A percentile compares a stretch with the other conserved stretches of the same genome.
Conservation (phyloP, 2,329 filamentous ascomycete genomes). For the Leptographium radiaticola region DNA sequence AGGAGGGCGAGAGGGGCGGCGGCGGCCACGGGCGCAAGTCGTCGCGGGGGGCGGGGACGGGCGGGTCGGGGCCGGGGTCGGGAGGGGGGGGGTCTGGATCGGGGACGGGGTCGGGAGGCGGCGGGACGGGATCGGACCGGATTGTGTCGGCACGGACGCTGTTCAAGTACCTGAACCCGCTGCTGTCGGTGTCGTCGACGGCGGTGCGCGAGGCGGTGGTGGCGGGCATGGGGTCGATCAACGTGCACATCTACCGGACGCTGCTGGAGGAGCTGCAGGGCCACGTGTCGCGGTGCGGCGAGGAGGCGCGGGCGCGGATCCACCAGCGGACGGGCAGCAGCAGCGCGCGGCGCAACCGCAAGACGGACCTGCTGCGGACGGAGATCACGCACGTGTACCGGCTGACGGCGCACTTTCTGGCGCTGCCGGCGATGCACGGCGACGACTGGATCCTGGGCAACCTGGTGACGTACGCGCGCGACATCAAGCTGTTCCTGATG, state of each 20-base stretch:
- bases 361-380: conserved; percentile 76
- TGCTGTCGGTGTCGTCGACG: conserved; percentile 66
- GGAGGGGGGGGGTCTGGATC: too few species aligned
- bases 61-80: too few species aligned
- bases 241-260: conserved; percentile 83
- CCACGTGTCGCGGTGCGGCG: conserved; percentile 72
- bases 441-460: conserved; percentile 88
- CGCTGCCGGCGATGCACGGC: conserved; percentile 61
- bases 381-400: conserved; percentile 96
- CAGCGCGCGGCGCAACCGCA: conserved; percentile 66
- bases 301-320: conserved; percentile 74
- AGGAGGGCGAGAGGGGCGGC: too few species aligned
- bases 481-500: conserved; percentile 87
- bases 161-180: conserved; percentile 82
- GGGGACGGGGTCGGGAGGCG: not conserved
- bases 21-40: too few species aligned
- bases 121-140: conserved; percentile 43
- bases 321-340: conserved; percentile 82
- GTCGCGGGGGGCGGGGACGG: too few species aligned
- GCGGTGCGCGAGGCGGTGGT: conserved; percentile 86
- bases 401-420: conserved; percentile 79
- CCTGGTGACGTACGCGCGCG: conserved; percentile 78
- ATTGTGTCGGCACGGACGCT: conserved; percentile 79
- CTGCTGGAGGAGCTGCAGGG: conserved; percentile 82
- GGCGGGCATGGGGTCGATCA: conserved; percentile 84